Conservation (phyloP, 2,329 filamentous ascomycete species). For the Laburnicola sp. region DNA sequence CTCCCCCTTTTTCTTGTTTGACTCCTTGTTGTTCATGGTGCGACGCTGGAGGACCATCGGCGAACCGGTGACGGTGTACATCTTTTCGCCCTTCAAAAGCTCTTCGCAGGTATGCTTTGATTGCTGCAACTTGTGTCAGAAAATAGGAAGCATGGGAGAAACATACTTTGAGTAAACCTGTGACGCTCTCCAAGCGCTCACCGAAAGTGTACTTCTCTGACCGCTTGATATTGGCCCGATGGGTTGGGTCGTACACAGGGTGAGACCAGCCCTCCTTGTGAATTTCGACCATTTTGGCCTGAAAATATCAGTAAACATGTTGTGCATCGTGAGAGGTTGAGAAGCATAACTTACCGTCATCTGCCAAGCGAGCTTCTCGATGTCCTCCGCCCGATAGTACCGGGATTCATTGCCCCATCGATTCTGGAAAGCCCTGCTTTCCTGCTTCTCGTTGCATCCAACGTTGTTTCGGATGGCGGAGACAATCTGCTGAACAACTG, state of each 20-base stretch:
- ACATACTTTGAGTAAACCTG: conserved; percentile 11
- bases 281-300: conserved; percentile 8
- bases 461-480: conserved; percentile 12
- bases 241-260: conserved; percentile 8
- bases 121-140: background rate
- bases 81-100: conserved; percentile 16
- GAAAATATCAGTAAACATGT: background rate
- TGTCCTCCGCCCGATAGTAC: conserved; percentile 2
- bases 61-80: conserved; percentile 12
- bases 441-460: conserved; percentile 2
- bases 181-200: conserved; percentile 12
- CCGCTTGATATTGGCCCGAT: conserved; percentile 9
- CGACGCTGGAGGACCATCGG: conserved; percentile 6
- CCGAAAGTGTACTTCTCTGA: conserved; percentile 16
- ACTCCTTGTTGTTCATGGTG: conserved; percentile 12
- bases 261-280: conserved; percentile 16
- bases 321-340: too few relatives aligned
- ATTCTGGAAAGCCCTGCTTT: conserved; percentile 1
- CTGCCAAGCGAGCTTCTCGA: conserved; percentile 5
- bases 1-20: conserved; percentile 9
- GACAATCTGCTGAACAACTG: too few relatives aligned
- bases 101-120: conserved; percentile 17
- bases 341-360: conserved; percentile 6
- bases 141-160: background rate
- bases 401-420: conserved; percentile 9